Conservation (phyloP, 208 protist species). For the Tritrichomonas musculus region DNA sequence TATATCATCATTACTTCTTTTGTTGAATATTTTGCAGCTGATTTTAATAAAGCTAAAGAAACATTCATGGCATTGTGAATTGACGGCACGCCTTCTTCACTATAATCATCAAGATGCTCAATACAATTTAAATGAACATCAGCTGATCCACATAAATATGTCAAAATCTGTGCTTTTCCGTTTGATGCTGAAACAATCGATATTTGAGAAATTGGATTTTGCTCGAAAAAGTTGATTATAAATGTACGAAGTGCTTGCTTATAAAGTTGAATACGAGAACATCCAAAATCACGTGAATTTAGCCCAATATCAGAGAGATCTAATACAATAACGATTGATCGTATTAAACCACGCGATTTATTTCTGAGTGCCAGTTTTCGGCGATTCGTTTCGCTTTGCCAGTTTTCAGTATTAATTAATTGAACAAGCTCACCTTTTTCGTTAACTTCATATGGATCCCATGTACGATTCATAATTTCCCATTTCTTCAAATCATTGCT, state of each 20-base stretch:
- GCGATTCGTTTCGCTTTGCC: not conserved
- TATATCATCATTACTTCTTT: constrained; percentile 7
- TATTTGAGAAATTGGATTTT: constrained; percentile 28
- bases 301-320: not conserved
- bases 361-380: not conserved
- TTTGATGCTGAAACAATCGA: not conserved
- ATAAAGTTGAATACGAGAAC: not conserved
- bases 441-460: not conserved
- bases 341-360: not conserved
- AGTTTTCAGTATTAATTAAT: not conserved
- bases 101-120: not conserved
- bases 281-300: not conserved
- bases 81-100: not conserved
- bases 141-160: not conserved
- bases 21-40: not conserved
- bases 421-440: not conserved
- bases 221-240: not conserved
- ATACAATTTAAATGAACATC: not conserved
- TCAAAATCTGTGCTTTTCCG: not conserved
- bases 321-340: not conserved
- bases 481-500: not conserved
- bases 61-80: not conserved
- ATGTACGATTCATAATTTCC: not conserved
- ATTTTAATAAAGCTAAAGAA: not conserved
- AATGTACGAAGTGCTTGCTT: not conserved